Conservation (phyloP, 768 basidiomycete genomes). For the Podaxis pistillaris region DNA sequence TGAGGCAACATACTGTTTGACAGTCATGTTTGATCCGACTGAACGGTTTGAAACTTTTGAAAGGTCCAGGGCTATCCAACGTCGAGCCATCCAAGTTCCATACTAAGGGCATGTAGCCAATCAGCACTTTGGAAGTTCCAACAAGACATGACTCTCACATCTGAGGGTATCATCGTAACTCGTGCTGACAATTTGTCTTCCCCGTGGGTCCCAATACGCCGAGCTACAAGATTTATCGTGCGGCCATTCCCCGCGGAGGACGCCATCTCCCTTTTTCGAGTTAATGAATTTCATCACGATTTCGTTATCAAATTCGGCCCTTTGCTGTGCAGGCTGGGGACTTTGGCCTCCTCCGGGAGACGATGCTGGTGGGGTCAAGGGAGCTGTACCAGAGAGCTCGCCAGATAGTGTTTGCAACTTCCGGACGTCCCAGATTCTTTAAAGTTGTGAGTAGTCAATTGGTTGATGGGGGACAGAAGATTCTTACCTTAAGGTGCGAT, state of each 20-base stretch:
- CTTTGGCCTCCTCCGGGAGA: conserved; percentile 19
- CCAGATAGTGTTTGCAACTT: conserved; percentile 51
- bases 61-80: conserved; percentile 45
- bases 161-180: conserved; percentile 79
- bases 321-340: neutral
- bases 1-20: conserved; percentile 59
- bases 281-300: conserved; percentile 47
- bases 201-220: conserved; percentile 84
- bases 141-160: conserved; percentile 40
- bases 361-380: conserved; percentile 26
- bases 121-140: neutral
- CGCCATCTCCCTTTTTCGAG: conserved; percentile 51
- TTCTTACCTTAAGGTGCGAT: conserved; percentile 63
- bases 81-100: conserved; percentile 66
- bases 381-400: conserved; percentile 27
- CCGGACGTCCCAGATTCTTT: conserved; percentile 79
- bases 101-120: conserved; percentile 41
- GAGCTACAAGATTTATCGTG: conserved; percentile 81
- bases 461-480: neutral
- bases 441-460: neutral
- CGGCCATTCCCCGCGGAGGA: conserved; percentile 60
- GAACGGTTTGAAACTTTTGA: conserved; percentile 66
- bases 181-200: conserved; percentile 77
- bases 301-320: conserved; percentile 37
- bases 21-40: conserved; percentile 67